Evolutionary conservation across 805 yeast genomes (phyloP).

Genomic region (Sungouiozyma intestinalis): DNA sequence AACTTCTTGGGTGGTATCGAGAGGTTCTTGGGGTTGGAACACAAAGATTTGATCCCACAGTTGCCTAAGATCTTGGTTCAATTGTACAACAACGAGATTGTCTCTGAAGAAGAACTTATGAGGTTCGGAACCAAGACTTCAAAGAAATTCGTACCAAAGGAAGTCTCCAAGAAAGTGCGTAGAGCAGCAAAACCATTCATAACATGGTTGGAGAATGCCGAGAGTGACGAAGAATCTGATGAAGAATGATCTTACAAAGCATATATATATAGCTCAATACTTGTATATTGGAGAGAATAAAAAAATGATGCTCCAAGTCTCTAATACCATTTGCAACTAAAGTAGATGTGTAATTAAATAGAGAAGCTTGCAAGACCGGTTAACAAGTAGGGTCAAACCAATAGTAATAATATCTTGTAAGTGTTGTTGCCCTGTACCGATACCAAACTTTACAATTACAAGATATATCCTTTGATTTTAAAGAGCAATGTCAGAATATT

Average conservation of each 20-base stretch:
- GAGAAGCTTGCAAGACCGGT: too few species aligned
- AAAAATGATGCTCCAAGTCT: too few species aligned
- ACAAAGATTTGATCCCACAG: slow-evolving; percentile 56
- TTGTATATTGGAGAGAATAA: neutral
- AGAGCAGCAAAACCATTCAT: slow-evolving; percentile 93
- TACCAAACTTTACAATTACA: too few species aligned
- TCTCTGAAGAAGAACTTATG: slow-evolving; percentile 70
- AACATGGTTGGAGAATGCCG: slow-evolving; percentile 92
- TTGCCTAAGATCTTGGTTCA: slow-evolving; percentile 77
- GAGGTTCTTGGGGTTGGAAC: slow-evolving; percentile 77
- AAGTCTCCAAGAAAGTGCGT: slow-evolving; percentile 83
- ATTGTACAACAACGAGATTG: slow-evolving; percentile 73
- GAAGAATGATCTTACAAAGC: slow-evolving; percentile 3
- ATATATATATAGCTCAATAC: neutral
- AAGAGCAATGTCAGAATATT: too few species aligned
- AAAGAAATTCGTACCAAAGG: slow-evolving; percentile 89
- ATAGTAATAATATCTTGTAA: too few species aligned
- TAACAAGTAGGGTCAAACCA: too few species aligned
- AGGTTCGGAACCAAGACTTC: slow-evolving; percentile 85
- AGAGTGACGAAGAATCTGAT: slow-evolving; percentile 48
- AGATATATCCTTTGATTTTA: too few species aligned
- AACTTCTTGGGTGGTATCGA: slow-evolving; percentile 94
- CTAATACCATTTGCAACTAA: too few species aligned
- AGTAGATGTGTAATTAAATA: too few species aligned
- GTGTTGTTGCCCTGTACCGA: too few species aligned